Percentiles rank a stretch among this genome's conserved stretches.
Evolutionary conservation across 768 basidiomycete species (phyloP).

Genomic region (Amanita molliuscula): DNA sequence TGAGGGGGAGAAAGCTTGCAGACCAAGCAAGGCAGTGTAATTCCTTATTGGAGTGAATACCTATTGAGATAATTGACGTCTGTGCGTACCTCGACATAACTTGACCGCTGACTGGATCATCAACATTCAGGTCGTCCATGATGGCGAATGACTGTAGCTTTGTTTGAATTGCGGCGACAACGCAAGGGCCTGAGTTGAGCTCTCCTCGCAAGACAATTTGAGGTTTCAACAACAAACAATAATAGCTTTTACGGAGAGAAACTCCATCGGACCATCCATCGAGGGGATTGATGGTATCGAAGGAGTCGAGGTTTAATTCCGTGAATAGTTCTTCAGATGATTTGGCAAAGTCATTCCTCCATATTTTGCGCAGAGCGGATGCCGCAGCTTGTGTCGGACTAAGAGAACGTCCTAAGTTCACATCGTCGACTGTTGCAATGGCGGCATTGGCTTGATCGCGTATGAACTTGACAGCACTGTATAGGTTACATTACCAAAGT

Average conservation of each 20-base stretch:
- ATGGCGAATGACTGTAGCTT: constrained; percentile 72
- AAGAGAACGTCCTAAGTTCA: constrained; percentile 18
- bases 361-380: constrained; percentile 51
- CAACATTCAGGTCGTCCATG: constrained; percentile 65
- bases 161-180: constrained; percentile 74
- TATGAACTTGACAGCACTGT: constrained; percentile 78
- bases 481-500: neutral
- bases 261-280: constrained; percentile 68
- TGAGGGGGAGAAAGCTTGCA: constrained; percentile 82
- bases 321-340: constrained; percentile 30
- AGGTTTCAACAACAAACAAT: constrained; percentile 83
- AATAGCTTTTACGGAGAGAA: constrained; percentile 58
- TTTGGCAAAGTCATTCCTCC: constrained; percentile 42
- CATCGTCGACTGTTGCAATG: constrained; percentile 18
- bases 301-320: constrained; percentile 17
- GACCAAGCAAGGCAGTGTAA: constrained; percentile 64
- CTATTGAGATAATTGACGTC: neutral
- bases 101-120: constrained; percentile 78
- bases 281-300: constrained; percentile 42
- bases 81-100: constrained; percentile 72
- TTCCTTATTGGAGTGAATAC: constrained; percentile 35
- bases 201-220: constrained; percentile 76
- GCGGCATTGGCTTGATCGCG: constrained; percentile 64
- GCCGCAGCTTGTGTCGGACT: constrained; percentile 59
- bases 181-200: constrained; percentile 38